Evolutionary conservation across 169 alveolate genomes (phyloP).

Genomic region (Cryptosporidium xiaoi): DNA sequence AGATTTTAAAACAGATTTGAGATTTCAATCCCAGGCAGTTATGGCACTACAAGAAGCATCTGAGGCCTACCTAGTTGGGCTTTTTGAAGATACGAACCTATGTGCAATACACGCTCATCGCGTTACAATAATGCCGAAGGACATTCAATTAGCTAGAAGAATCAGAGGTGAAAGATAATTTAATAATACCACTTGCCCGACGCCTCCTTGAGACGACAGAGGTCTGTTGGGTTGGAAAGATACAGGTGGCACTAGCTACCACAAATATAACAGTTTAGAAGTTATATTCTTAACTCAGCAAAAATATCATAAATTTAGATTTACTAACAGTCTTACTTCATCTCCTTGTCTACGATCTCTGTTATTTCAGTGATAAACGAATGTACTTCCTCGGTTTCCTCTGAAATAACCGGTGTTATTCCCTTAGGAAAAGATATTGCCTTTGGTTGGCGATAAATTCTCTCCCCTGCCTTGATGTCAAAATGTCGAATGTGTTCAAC

Average conservation of each 20-base stretch:
- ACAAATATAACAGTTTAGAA: background rate
- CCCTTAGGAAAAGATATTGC: constrained; percentile 82
- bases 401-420: constrained; percentile 82
- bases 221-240: constrained; percentile 11
- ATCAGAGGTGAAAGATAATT: constrained; percentile 96
- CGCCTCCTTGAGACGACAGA: background rate
- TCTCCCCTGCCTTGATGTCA: constrained; percentile 80
- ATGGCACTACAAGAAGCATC: constrained; percentile 98
- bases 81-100: constrained; percentile 99
- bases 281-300: background rate
- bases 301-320: background rate
- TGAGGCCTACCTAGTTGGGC: constrained; percentile 98
- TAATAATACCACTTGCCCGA: background rate
- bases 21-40: constrained; percentile 95
- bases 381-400: constrained; percentile 79
- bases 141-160: constrained; percentile 97
- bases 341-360: constrained; percentile 9
- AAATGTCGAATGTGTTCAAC: constrained; percentile 86
- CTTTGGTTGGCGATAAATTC: constrained; percentile 83
- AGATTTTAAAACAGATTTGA: constrained; percentile 92
- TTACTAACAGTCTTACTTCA: background rate
- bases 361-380: constrained; percentile 61
- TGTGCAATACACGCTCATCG: constrained; percentile 99
- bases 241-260: constrained; percentile 75
- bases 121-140: constrained; percentile 99